These are phyloP conservation scores for Skeletonema potamos DNA, from an alignment of 108 stramenopile species.

Conservation along the genomic window DNA sequence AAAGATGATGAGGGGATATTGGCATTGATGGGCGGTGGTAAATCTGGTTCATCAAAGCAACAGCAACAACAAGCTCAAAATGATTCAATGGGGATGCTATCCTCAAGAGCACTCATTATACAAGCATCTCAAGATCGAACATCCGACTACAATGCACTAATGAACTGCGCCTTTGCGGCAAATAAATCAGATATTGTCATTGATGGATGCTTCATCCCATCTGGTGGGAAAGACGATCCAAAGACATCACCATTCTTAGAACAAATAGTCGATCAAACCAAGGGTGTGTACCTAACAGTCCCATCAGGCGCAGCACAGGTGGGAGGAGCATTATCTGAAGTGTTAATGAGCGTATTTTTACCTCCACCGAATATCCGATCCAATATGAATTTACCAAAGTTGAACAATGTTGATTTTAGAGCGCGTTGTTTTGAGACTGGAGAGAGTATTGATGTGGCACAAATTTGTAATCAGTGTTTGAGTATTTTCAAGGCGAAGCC, in stretches of 20 bases:
- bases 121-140: conserved; percentile 86
- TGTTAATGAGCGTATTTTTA: conserved; percentile 73
- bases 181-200: conserved; percentile 68
- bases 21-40: conserved; percentile 48
- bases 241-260: conserved; percentile 67
- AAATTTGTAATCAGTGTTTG: conserved; percentile 85
- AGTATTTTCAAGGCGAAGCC: conserved; percentile 76
- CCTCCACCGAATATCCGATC: conserved; percentile 54
- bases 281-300: conserved; percentile 50
- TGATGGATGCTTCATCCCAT: conserved; percentile 79
- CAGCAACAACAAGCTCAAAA: conserved; percentile 9
- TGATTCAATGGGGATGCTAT: conserved; percentile 12
- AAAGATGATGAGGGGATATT: conserved; percentile 78
- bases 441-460: conserved; percentile 70
- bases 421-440: conserved; percentile 83
- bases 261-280: conserved; percentile 78
- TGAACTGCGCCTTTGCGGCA: conserved; percentile 90
- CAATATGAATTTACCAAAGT: conserved; percentile 63
- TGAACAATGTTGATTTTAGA: conserved; percentile 84
- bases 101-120: conserved; percentile 74
- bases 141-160: conserved; percentile 86
- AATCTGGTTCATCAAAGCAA: background rate
- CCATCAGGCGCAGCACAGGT: conserved; percentile 75
- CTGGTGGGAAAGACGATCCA: conserved; percentile 21
- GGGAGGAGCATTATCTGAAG: conserved; percentile 74